Base-by-base conservation (phyloP, 345 rosid species). In the Mallotus nudiflorus region DNA sequence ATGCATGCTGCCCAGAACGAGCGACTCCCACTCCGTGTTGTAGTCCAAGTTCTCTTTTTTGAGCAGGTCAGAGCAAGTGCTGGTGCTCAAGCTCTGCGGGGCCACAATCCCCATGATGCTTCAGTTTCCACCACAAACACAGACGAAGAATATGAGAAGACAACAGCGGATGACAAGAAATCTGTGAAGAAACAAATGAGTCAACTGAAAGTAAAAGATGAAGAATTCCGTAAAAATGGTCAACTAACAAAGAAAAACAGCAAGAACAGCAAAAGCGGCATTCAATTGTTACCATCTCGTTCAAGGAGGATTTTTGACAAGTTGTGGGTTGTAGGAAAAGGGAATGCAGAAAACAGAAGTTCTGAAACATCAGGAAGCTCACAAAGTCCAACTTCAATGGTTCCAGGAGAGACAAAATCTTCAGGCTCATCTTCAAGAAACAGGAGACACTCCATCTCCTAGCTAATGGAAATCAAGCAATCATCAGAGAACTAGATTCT, bases 1-100 rank as follows among this genome's bases (percentile, higher is more conserved):
- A 83, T 83, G 80, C 96, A 89, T 55, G 97, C 97, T 18, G 97
- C 97, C 0, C 98, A 89, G 81, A 93, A 91, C 16, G 97, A 91
- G n/a, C 74, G 81, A 9, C 94, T 93, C n/a, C 98, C 98, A 0
- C 85, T 93, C 9, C 84, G 98, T 4, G 88, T 91, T 25, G 91
- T 93, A 1, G 97, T 93, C 56, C 98, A 93, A 82, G 96, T 93
- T 66, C 90, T 93, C 60, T 93, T 82, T 78, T 89, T 87, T 29
- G 97, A 91, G 86, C 98, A 91, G 82, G 85, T 87, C 15, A 80
- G 94, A 70, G 87, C 71, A 14, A 85, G 89, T 42, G 76, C 82
- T 7, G 83, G 83, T 48, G 78, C 67, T 69, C 84, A 76, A 37
- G 85, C 83, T 3, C 82, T 67, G 1, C 71, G 51, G 62, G 78